A percentile compares a stretch with the other conserved stretches of the same genome.
Evolutionary conservation across 768 basidiomycete species (phyloP).

Genomic region (Leccinum boreale): DNA sequence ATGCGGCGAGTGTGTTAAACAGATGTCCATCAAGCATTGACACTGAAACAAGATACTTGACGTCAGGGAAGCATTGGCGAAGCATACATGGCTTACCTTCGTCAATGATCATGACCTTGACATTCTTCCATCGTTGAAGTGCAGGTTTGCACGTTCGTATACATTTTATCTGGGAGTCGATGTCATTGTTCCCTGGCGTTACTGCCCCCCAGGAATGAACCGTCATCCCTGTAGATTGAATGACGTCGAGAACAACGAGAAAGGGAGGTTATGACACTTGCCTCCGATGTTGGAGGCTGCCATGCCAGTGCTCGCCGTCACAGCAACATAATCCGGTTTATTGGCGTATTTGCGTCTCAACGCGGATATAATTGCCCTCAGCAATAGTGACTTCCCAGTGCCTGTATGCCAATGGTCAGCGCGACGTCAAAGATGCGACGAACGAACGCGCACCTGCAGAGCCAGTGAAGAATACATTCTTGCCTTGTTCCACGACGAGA

Average conservation of each 20-base stretch:
- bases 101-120: constrained; percentile 60
- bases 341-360: constrained; percentile 39
- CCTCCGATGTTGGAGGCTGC: constrained; percentile 52
- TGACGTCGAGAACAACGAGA: not conserved
- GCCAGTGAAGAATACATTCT: constrained; percentile 67
- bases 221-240: constrained; percentile 44
- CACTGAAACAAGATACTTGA: constrained; percentile 33
- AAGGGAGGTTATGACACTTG: not conserved
- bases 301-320: constrained; percentile 44
- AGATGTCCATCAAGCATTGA: constrained; percentile 68
- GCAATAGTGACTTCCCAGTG: constrained; percentile 61
- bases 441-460: constrained; percentile 48
- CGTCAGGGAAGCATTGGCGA: not conserved
- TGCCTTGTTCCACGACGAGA: constrained; percentile 52
- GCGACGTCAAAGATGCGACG: not conserved
- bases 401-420: constrained; percentile 34
- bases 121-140: constrained; percentile 52
- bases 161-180: constrained; percentile 47
- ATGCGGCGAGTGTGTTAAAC: constrained; percentile 55
- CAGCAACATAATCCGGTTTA: constrained; percentile 35
- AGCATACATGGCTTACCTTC: constrained; percentile 42
- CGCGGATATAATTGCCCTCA: constrained; percentile 53
- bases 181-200: constrained; percentile 40
- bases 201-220: constrained; percentile 62
- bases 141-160: constrained; percentile 54